Conservation (phyloP, 345 rosid genomes). For the Brassica nigra region DNA sequence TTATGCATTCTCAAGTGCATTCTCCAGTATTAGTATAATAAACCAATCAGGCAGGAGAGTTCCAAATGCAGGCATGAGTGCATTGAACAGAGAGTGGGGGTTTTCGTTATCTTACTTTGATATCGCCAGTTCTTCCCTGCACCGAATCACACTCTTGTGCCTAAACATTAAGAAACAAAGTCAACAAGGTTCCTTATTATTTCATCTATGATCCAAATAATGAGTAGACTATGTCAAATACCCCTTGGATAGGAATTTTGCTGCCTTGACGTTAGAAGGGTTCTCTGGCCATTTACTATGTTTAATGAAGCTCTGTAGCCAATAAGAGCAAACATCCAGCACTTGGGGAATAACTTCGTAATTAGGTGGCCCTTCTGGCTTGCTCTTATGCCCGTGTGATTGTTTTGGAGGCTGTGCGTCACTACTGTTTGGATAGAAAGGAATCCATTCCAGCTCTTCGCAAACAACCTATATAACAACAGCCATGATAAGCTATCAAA, state of each 20-base stretch:
- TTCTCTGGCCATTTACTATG: constrained; percentile 91
- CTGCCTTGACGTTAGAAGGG: constrained; percentile 87
- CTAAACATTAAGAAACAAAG: constrained; percentile 47
- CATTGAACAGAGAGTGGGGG: constrained; percentile 23
- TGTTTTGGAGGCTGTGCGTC: constrained; percentile 44
- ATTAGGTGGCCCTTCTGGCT: constrained; percentile 70
- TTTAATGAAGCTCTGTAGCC: constrained; percentile 93
- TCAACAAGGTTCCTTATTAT: neutral
- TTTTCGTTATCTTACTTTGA: constrained; percentile 54
- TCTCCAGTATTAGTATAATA: constrained; percentile 15
- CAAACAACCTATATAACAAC: constrained; percentile 71
- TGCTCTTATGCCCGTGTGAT: constrained; percentile 59
- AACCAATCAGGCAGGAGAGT: constrained; percentile 16
- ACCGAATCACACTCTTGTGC: constrained; percentile 66
- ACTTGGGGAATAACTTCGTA: constrained; percentile 69
- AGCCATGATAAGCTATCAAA: constrained; percentile 27
- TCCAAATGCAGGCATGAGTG: constrained; percentile 8
- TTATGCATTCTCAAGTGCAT: constrained; percentile 23
- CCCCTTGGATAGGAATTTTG: constrained; percentile 85
- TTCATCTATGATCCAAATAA: constrained; percentile 7
- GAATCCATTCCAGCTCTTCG: constrained; percentile 96
- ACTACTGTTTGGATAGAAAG: constrained; percentile 63
- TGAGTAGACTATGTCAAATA: constrained; percentile 36
- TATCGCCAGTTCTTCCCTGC: constrained; percentile 66
- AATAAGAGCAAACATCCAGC: constrained; percentile 82